Base-by-base conservation (phyloP, 371 early-diverging fungal genomes). In the Mucor lusitanicus region DNA sequence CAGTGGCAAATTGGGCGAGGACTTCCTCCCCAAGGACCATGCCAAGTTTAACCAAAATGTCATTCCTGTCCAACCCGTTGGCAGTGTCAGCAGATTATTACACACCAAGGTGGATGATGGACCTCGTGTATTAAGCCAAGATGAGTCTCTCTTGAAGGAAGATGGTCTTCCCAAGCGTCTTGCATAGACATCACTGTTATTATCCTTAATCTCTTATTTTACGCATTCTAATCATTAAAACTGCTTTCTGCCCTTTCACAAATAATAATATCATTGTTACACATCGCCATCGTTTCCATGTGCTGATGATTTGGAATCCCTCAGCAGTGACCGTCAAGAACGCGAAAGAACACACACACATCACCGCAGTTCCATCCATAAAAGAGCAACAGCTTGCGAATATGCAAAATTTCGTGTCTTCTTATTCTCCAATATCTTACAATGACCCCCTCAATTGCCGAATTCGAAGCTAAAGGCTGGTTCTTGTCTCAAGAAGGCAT, bases 81-180 rank as follows among this genome's bases (percentile, higher is more conserved):
- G 93, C 21, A 85, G 88, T 55, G 90, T 99, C 61, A 91, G 89
- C 58, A 89, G 95, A 67, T 88, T 97, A 68, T 86, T 99, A 70
- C 94, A 94, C 81, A 95, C 97, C 59, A 85, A 86, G 72, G 90
- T 95, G 21, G 95, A 95, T 64, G 96, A 95, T 74, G 98, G 98
- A 17, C 99, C 99, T n/a, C 87, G 95, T 62, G 76, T 93, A 19
- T 71, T 95, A 40, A 71, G 71, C 32, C 69, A 82, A 40, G 69
- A 77, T 32, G 87, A 88, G 6, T 87, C 90, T 56, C 78, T 93
- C 72, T 77, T 89, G 71, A 87, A 86, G 46, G 69, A 71, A 37
- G 75, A 85, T 30, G 89, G 89, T 42, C 73, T 84, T 35, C 89
- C 89, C 37, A 80, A 83, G 61, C 71, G 75, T 58, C 61, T 74